Percentiles rank a stretch among this genome's conserved stretches.
These are phyloP conservation scores for Musa schizocarpa DNA, from an alignment of 176 grass and related monocot species.

Conservation along the genomic window DNA sequence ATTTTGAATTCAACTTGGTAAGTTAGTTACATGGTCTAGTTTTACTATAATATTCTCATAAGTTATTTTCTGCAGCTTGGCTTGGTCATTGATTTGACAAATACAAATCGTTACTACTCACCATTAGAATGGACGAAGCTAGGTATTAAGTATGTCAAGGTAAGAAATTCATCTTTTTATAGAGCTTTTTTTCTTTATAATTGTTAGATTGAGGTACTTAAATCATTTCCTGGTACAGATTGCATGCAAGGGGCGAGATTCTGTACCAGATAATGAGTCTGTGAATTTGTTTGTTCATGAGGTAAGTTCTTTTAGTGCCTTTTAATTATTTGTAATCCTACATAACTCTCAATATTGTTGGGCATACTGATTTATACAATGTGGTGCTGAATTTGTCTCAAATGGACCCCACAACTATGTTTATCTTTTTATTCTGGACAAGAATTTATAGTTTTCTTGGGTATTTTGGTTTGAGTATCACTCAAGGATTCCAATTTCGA, in stretches of 20 bases:
- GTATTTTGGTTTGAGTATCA: no score
- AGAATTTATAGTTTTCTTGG: no score
- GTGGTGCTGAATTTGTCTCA: not conserved
- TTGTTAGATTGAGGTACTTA: not conserved
- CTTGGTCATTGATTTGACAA: constrained; percentile 97
- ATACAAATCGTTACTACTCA: constrained; percentile 79
- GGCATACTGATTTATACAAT: not conserved
- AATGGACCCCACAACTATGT: not conserved
- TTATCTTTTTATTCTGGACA: no score
- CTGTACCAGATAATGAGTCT: constrained; percentile 90
- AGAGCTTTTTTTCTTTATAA: not conserved
- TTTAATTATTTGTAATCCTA: not conserved
- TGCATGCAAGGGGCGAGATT: constrained; percentile 81
- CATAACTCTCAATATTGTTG: not conserved
- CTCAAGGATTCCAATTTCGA: no score
- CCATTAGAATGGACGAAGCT: constrained; percentile 69
- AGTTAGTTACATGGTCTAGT: no score
- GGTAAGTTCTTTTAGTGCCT: constrained; percentile 31
- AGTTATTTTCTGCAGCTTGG: constrained; percentile 59
- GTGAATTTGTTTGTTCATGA: constrained; percentile 74
- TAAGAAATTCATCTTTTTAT: constrained; percentile 24
- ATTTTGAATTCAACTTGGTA: constrained; percentile 1
- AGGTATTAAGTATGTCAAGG: constrained; percentile 95
- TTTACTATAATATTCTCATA: not conserved
- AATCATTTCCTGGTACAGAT: constrained; percentile 40